A percentile compares a stretch with the other conserved stretches of the same genome.
phyloP scores from a whole-genome alignment of 2,329 filamentous ascomycete genomes.

The Fusarium compactum region DNA sequence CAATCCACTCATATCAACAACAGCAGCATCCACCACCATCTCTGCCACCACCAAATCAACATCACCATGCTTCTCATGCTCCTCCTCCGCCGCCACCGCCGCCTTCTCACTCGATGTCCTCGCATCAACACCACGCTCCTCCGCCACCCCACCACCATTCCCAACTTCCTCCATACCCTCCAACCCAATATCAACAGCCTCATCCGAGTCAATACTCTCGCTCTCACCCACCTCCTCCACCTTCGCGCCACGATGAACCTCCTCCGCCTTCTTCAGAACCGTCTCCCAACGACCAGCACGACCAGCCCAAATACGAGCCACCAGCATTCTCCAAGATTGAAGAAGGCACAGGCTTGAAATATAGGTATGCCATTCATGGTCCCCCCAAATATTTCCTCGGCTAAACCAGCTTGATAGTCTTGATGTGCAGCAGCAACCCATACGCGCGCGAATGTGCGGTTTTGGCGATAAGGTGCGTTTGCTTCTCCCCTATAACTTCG shows the following conservation, averaged over 20 bases:
- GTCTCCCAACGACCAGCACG: conserved; percentile 33
- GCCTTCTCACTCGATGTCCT: conserved; percentile 41
- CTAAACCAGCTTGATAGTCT: conserved; percentile 62
- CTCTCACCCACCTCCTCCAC: conserved; percentile 40
- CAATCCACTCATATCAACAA: conserved; percentile 40
- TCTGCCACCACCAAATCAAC: conserved; percentile 38
- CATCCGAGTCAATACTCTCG: conserved; percentile 44
- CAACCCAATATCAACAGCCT: conserved; percentile 41
- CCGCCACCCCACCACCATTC: conserved; percentile 38
- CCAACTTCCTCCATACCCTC: conserved; percentile 39
- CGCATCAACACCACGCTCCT: conserved; percentile 34
- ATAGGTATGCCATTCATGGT: conserved; percentile 47
- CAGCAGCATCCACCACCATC: conserved; percentile 34
- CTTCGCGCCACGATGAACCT: conserved; percentile 43
- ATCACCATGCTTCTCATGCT: conserved; percentile 39
- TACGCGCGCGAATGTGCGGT: conserved; percentile 96
- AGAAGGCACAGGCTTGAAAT: conserved; percentile 51
- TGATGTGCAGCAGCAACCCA: conserved; percentile 88
- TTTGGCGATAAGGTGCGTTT: conserved; percentile 91
- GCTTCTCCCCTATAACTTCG: not conserved
- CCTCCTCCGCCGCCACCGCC: conserved; percentile 24
- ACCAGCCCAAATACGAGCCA: conserved; percentile 37
- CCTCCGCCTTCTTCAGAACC: conserved; percentile 31
- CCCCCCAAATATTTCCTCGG: not conserved
- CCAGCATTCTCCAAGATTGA: conserved; percentile 52